Conservation (phyloP, 768 basidiomycete genomes). For the Lactarius sp. region DNA sequence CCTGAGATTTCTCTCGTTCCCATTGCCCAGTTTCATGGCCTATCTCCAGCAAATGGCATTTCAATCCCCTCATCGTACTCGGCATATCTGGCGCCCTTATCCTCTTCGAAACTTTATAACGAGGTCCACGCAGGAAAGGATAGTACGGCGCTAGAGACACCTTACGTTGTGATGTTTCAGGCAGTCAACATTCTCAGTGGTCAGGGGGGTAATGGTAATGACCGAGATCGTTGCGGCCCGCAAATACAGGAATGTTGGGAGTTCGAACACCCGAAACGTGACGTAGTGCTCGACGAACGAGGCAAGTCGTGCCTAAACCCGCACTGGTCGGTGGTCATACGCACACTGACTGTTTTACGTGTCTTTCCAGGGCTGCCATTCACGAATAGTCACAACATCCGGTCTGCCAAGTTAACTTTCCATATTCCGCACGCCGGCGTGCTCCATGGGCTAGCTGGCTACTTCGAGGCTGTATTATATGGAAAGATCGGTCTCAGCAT, state of each 20-base stretch:
- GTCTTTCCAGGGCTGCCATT: slow-evolving; percentile 66
- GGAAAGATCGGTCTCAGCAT: slow-evolving; percentile 88
- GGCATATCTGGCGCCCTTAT: slow-evolving; percentile 89
- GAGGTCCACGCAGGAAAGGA: slow-evolving; percentile 68
- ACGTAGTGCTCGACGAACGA: slow-evolving; percentile 64
- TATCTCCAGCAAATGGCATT: slow-evolving; percentile 71
- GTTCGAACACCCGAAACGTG: slow-evolving; percentile 88
- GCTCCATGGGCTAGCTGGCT: slow-evolving; percentile 91
- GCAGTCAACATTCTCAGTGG: slow-evolving; percentile 87
- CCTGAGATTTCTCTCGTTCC: background rate
- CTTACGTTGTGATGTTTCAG: slow-evolving; percentile 98
- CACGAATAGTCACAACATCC: slow-evolving; percentile 95
- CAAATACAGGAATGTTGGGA: slow-evolving; percentile 95
- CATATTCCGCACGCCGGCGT: slow-evolving; percentile 93
- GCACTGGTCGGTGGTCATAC: background rate
- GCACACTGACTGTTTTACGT: slow-evolving; percentile 1
- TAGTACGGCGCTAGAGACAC: slow-evolving; percentile 79
- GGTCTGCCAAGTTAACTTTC: slow-evolving; percentile 81
- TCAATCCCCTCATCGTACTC: slow-evolving; percentile 97
- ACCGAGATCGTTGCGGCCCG: slow-evolving; percentile 66
- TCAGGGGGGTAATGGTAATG: slow-evolving; percentile 55
- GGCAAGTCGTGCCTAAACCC: slow-evolving; percentile 41
- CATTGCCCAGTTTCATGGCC: slow-evolving; percentile 8
- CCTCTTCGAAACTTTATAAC: slow-evolving; percentile 87
- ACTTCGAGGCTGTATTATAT: slow-evolving; percentile 94